Percentiles rank a stretch among this genome's conserved stretches.
phyloP scores from a whole-genome alignment of 768 basidiomycete species.

The Suillus americanus region DNA sequence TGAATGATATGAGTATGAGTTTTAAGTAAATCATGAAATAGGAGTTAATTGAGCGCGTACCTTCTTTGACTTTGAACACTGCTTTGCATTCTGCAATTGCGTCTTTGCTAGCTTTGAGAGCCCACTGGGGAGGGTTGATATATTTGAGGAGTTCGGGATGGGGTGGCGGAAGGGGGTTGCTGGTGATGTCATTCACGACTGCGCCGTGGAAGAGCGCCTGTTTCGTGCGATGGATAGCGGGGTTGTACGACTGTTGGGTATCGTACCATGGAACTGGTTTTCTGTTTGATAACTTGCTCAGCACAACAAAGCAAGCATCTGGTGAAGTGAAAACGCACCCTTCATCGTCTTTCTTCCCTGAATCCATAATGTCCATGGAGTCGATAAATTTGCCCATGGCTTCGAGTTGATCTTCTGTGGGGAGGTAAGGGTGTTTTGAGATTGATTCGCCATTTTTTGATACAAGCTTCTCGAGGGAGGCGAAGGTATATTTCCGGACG shows the following conservation, averaged over 20 bases:
- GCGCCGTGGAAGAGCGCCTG: conserved; percentile 92
- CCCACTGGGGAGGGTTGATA: conserved; percentile 71
- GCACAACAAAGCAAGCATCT: neutral
- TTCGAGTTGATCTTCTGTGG: conserved; percentile 71
- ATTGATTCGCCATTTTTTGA: conserved; percentile 75
- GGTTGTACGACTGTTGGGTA: conserved; percentile 77
- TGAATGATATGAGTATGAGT: neutral
- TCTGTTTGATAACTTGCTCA: conserved; percentile 36
- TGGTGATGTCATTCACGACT: conserved; percentile 68
- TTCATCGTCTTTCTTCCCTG: conserved; percentile 72
- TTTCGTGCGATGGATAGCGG: conserved; percentile 86
- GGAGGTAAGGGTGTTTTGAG: conserved; percentile 77
- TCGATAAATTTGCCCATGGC: conserved; percentile 91
- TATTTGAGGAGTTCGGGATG: conserved; percentile 85
- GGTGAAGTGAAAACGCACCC: conserved; percentile 48
- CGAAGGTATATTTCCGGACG: conserved; percentile 82
- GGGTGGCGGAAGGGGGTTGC: conserved; percentile 78
- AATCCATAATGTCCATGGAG: conserved; percentile 81
- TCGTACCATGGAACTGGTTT: conserved; percentile 74
- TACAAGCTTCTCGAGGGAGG: conserved; percentile 70
- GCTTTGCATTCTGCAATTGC: conserved; percentile 62
- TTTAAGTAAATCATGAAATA: neutral
- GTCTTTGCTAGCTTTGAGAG: conserved; percentile 58
- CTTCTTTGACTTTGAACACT: conserved; percentile 77
- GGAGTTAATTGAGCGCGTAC: conserved; percentile 34